Conservation (phyloP, 108 stramenopile species). For the Craspedostauros australis region DNA sequence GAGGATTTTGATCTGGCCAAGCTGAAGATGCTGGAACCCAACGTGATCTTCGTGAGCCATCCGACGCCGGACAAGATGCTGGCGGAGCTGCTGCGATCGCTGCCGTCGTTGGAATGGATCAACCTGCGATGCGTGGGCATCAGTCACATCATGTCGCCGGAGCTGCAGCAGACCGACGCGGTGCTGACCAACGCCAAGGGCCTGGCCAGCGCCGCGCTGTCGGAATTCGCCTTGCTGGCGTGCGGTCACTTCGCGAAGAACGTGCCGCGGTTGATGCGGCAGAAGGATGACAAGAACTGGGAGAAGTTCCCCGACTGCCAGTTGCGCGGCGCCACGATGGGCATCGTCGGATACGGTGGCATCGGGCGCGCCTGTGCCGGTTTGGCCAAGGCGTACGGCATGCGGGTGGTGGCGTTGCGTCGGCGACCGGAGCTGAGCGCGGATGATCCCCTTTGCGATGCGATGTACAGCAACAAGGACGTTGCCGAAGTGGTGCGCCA, state of each 20-base stretch:
- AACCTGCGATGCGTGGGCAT: slow-evolving; percentile 82
- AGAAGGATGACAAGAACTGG: slow-evolving; percentile 64
- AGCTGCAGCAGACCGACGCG: slow-evolving; percentile 21
- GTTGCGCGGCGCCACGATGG: slow-evolving; percentile 76
- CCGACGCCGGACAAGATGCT: slow-evolving; percentile 47
- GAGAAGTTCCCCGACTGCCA: slow-evolving; percentile 60
- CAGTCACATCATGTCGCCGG: slow-evolving; percentile 52
- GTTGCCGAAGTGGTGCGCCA: slow-evolving; percentile 44
- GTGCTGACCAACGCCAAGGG: slow-evolving; percentile 91
- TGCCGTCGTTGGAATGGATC: slow-evolving; percentile 70
- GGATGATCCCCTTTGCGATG: slow-evolving; percentile 39
- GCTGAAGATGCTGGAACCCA: slow-evolving; percentile 41
- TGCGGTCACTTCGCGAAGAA: slow-evolving; percentile 91
- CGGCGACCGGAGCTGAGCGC: slow-evolving; percentile 42
- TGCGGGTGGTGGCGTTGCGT: slow-evolving; percentile 54
- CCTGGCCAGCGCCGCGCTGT: slow-evolving; percentile 73
- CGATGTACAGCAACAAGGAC: slow-evolving; percentile 16
- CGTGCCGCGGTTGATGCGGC: slow-evolving; percentile 67
- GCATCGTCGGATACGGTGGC: slow-evolving; percentile 71
- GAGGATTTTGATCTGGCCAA: slow-evolving; percentile 52
- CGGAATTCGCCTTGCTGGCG: slow-evolving; percentile 86
- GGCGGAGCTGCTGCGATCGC: slow-evolving; percentile 34
- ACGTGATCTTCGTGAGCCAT: slow-evolving; percentile 69
- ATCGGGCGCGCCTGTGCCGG: slow-evolving; percentile 38
- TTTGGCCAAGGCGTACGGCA: slow-evolving; percentile 40